phyloP scores from a whole-genome alignment of 805 yeast species.

The Metschnikowia chrysomelidarum region DNA sequence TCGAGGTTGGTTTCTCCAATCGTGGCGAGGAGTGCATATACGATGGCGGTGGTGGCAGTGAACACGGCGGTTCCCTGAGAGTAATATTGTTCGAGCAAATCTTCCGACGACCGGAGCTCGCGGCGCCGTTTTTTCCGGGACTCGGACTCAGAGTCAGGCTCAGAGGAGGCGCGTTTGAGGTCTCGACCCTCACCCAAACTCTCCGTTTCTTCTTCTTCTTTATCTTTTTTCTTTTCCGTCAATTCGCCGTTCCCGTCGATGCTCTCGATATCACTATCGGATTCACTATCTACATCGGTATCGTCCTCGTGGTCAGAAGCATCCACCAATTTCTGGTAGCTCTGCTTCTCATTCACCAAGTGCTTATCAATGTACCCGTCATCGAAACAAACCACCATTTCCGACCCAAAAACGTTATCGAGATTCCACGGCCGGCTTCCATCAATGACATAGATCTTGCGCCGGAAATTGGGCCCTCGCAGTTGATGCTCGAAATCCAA shows the following conservation, averaged over 20 bases:
- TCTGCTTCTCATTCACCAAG: slow-evolving; percentile 53
- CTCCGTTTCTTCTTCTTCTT: slow-evolving; percentile 27
- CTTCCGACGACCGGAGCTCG: slow-evolving; percentile 48
- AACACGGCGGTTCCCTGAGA: slow-evolving; percentile 76
- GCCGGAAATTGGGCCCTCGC: slow-evolving; percentile 29
- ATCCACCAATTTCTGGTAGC: slow-evolving; percentile 53
- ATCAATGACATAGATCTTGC: slow-evolving; percentile 80
- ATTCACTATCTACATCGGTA: slow-evolving; percentile 7
- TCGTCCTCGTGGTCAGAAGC: slow-evolving; percentile 27
- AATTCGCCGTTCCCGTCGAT: slow-evolving; percentile 38
- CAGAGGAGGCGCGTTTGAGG: slow-evolving; percentile 20
- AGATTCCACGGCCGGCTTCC: slow-evolving; percentile 96
- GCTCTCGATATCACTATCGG: slow-evolving; percentile 13
- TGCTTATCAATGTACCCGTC: slow-evolving; percentile 74
- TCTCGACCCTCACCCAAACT: slow-evolving; percentile 32
- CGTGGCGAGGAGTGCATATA: slow-evolving; percentile 74
- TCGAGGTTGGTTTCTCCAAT: slow-evolving; percentile 78
- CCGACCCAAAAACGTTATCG: slow-evolving; percentile 85
- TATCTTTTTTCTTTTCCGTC: slow-evolving; percentile 26
- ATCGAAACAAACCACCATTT: slow-evolving; percentile 75
- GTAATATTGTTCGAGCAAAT: slow-evolving; percentile 69
- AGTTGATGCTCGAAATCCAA: slow-evolving; percentile 16
- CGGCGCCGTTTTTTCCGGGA: slow-evolving; percentile 35
- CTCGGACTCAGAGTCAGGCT: slow-evolving; percentile 6
- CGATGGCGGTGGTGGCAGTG: slow-evolving; percentile 73